These are phyloP conservation scores for Eurotiales sp. DNA, from an alignment of 2,329 filamentous ascomycete genomes.

Conservation along the genomic window DNA sequence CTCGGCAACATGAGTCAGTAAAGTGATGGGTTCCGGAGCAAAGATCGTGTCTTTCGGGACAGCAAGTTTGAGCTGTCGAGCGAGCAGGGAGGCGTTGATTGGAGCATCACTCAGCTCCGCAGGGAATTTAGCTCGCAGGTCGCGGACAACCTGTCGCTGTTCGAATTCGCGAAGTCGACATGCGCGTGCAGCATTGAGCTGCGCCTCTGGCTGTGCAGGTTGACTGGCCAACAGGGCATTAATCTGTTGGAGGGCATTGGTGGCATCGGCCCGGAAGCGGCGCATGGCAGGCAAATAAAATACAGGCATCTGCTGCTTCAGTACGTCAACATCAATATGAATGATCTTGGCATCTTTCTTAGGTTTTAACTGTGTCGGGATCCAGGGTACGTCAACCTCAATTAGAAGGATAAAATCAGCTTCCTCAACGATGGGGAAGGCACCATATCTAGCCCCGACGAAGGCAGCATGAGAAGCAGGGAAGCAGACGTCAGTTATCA, in stretches of 20 bases:
- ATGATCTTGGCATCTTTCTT: constrained; percentile 51
- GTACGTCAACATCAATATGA: constrained; percentile 59
- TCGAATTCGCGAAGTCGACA: not conserved
- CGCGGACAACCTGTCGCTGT: not conserved
- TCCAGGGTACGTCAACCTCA: constrained; percentile 85
- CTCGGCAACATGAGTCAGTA: constrained; percentile 1
- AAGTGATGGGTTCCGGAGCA: constrained; percentile 10
- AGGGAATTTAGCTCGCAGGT: no score
- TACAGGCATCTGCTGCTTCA: constrained; percentile 66
- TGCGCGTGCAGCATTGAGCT: constrained; percentile 45
- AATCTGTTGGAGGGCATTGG: constrained; percentile 62
- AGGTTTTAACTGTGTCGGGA: constrained; percentile 63
- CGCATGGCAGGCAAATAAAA: constrained; percentile 61
- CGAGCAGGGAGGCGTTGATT: constrained; percentile 3
- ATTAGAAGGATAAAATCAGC: constrained; percentile 77
- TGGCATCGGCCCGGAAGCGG: constrained; percentile 60
- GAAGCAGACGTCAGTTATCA: constrained; percentile 42
- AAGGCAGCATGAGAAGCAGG: constrained; percentile 44
- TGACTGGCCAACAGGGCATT: no score
- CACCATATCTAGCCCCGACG: constrained; percentile 66
- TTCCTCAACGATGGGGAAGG: constrained; percentile 63
- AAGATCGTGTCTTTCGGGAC: constrained; percentile 11
- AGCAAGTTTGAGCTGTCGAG: constrained; percentile 2
- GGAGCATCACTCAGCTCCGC: not conserved
- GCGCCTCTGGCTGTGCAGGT: no score